A percentile compares a stretch with the other conserved stretches of the same genome.
These are phyloP conservation scores for Lagenidium giganteum DNA, from an alignment of 352 stramenopile species.

Conservation along the genomic window DNA sequence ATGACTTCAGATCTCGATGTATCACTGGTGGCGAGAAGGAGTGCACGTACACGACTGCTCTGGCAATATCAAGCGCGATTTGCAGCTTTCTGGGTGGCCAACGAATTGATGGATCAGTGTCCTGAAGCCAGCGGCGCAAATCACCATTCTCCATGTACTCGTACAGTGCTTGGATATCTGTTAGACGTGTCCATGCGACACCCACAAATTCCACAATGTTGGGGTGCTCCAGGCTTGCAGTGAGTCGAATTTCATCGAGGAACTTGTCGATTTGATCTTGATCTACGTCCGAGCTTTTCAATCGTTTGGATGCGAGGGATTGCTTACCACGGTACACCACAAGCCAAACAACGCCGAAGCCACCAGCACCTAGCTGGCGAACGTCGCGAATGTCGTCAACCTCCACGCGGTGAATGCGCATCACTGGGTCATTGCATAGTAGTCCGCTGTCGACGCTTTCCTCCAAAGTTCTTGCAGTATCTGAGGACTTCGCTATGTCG, in stretches of 20 bases:
- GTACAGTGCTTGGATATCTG: slow-evolving; percentile 20
- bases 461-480: too few relatives aligned
- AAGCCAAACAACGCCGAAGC: slow-evolving; percentile 7
- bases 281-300: not conserved
- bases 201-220: slow-evolving; percentile 35
- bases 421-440: too few relatives aligned
- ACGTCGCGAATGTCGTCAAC: slow-evolving; percentile 8
- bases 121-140: slow-evolving; percentile 2
- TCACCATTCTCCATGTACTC: slow-evolving; percentile 26
- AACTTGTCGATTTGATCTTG: slow-evolving; percentile 5
- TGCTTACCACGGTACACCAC: not conserved
- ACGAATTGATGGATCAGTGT: slow-evolving; percentile 13
- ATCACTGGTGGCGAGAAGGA: slow-evolving; percentile 10
- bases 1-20: slow-evolving; percentile 22
- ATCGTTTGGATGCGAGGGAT: slow-evolving; percentile 1
- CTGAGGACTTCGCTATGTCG: too few relatives aligned
- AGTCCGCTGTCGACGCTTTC: too few relatives aligned
- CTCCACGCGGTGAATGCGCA: too few relatives aligned
- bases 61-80: slow-evolving; percentile 22
- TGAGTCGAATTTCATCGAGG: slow-evolving; percentile 29
- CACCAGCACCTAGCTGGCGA: slow-evolving; percentile 5
- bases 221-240: slow-evolving; percentile 28
- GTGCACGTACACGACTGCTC: slow-evolving; percentile 23
- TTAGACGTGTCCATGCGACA: slow-evolving; percentile 23
- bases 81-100: slow-evolving; percentile 17